A percentile compares a stretch with the other conserved stretches of the same genome.
Evolutionary conservation across 306 rosid species (phyloP).

Genomic region (Cicer judaicum): DNA sequence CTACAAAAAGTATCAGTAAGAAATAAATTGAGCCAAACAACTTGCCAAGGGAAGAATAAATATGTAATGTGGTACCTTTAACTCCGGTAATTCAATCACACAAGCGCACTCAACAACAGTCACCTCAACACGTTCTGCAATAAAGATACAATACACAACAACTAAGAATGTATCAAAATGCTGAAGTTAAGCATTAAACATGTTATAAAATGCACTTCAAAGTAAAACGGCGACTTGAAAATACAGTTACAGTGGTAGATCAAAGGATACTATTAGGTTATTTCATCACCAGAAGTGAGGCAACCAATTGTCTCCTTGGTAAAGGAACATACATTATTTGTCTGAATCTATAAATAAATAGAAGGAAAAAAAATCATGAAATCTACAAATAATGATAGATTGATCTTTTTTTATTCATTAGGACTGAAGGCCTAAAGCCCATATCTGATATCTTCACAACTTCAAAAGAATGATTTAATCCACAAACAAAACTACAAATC

Average conservation of each 20-base stretch:
- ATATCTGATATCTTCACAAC: slow-evolving; percentile 23
- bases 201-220: background rate
- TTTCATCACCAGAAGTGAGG: slow-evolving; percentile 20
- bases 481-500: slow-evolving; percentile 5
- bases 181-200: slow-evolving; percentile 17
- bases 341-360: slow-evolving; percentile 27
- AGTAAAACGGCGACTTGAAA: slow-evolving; percentile 20
- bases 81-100: slow-evolving; percentile 83
- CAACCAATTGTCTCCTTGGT: slow-evolving; percentile 25
- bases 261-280: slow-evolving; percentile 25
- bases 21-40: slow-evolving; percentile 34
- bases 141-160: slow-evolving; percentile 32
- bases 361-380: slow-evolving; percentile 15
- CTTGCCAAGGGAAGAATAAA: slow-evolving; percentile 14
- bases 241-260: slow-evolving; percentile 6
- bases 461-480: slow-evolving; percentile 16
- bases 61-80: slow-evolving; percentile 65
- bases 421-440: background rate
- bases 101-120: slow-evolving; percentile 92
- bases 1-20: slow-evolving; percentile 23
- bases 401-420: slow-evolving; percentile 20
- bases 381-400: slow-evolving; percentile 1
- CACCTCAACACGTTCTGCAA: slow-evolving; percentile 88
- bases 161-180: slow-evolving; percentile 37
- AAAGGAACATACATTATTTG: slow-evolving; percentile 18